Percentiles rank a stretch among this genome's conserved stretches.
Evolutionary conservation across 176 grass and related monocot species (phyloP).

Genomic region (Puya raimondii): DNA sequence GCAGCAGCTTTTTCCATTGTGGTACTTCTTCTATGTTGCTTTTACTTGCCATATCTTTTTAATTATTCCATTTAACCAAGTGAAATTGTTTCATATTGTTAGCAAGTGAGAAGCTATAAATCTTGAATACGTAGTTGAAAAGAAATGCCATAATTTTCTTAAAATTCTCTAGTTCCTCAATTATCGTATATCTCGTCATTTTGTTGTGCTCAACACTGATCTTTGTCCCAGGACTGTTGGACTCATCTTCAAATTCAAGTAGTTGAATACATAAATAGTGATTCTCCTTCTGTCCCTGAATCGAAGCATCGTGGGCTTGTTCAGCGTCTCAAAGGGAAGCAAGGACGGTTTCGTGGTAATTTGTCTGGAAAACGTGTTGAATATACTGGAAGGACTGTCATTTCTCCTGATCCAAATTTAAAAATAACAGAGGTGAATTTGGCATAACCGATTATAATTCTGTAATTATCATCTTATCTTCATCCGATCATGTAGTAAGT

Average conservation of each 20-base stretch:
- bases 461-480: constrained; percentile 12
- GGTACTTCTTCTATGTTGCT: too few relatives aligned
- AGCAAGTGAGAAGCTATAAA: too few relatives aligned
- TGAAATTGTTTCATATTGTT: too few relatives aligned
- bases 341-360: constrained; percentile 90
- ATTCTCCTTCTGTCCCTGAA: constrained; percentile 69
- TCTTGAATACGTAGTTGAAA: too few relatives aligned
- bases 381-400: constrained; percentile 96
- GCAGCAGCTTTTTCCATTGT: too few relatives aligned
- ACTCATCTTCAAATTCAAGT: constrained; percentile 74
- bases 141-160: too few relatives aligned
- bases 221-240: constrained; percentile 60
- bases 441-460: constrained; percentile 6
- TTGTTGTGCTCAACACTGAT: constrained; percentile 4
- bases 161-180: too few relatives aligned
- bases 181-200: neutral
- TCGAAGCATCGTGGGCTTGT: constrained; percentile 63
- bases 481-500: constrained; percentile 11
- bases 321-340: constrained; percentile 94
- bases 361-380: constrained; percentile 94
- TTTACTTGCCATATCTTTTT: too few relatives aligned
- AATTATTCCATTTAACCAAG: too few relatives aligned
- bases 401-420: constrained; percentile 98
- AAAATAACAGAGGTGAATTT: constrained; percentile 73
- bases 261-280: constrained; percentile 90